A percentile compares a stretch with the other conserved stretches of the same genome.
phyloP scores from a whole-genome alignment of 768 basidiomycete genomes.

The Suillus variegatus region DNA sequence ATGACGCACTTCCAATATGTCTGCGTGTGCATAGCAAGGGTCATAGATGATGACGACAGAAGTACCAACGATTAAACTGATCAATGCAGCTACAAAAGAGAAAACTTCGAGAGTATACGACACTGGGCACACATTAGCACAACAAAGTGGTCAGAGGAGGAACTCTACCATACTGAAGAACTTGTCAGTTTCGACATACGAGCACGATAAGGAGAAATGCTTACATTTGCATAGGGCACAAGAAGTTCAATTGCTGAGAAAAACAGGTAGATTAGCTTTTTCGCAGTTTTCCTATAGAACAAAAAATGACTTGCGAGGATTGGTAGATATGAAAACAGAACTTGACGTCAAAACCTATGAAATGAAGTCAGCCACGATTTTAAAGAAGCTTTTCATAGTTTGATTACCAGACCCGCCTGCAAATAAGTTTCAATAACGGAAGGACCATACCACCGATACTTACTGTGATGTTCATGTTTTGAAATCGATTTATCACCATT shows the following conservation, averaged over 20 bases:
- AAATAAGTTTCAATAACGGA: neutral
- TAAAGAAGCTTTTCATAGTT: neutral
- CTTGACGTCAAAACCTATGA: neutral
- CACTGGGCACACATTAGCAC: neutral
- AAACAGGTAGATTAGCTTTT: too few relatives aligned
- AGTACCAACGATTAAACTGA: neutral
- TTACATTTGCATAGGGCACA: neutral
- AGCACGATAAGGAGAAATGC: neutral
- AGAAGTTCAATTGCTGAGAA: neutral
- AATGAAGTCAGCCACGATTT: neutral
- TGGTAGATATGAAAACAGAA: neutral
- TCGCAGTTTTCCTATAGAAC: neutral
- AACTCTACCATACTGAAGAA: neutral
- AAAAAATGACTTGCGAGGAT: neutral
- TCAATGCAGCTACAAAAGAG: neutral
- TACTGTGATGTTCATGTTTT: neutral
- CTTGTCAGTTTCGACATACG: neutral
- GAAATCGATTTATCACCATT: neutral
- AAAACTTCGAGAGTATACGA: neutral
- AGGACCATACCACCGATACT: neutral
- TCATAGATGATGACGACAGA: constrained; percentile 2
- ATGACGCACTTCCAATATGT: neutral
- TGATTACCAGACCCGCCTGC: neutral
- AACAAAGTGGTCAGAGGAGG: neutral
- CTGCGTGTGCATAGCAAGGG: neutral